Evolutionary conservation across 306 rosid species (phyloP).

Genomic region (Cucumis melo): DNA sequence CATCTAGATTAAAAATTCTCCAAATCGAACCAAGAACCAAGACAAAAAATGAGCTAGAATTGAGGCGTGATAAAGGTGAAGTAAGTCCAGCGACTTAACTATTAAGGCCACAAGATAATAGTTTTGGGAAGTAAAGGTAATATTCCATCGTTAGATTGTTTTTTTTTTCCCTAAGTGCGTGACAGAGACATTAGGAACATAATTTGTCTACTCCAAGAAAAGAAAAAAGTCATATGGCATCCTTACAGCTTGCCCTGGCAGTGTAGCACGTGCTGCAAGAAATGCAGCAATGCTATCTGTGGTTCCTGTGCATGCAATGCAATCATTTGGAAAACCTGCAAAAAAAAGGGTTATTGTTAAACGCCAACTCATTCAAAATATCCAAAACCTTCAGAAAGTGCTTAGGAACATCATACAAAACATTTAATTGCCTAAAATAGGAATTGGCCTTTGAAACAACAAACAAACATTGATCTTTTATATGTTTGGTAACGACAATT

Average conservation of each 20-base stretch:
- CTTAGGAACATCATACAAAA: not conserved
- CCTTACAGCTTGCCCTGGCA: slow-evolving; percentile 79
- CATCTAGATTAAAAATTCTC: no score
- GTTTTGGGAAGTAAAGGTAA: not conserved
- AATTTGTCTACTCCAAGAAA: not conserved
- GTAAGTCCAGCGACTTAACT: not conserved
- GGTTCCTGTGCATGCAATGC: slow-evolving; percentile 81
- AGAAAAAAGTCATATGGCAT: slow-evolving; percentile 2
- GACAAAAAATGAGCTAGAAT: not conserved
- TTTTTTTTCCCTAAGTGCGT: not conserved
- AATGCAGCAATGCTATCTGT: slow-evolving; percentile 95
- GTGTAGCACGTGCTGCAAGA: slow-evolving; percentile 76
- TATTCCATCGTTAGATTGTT: not conserved
- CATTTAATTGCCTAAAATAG: not conserved
- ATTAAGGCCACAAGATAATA: not conserved
- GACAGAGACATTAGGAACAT: not conserved
- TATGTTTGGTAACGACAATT: not conserved
- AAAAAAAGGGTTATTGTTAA: slow-evolving; percentile 11
- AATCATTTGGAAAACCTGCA: slow-evolving; percentile 64
- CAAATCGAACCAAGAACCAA: no score
- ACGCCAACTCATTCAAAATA: not conserved
- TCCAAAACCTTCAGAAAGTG: not conserved
- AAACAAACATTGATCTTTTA: not conserved
- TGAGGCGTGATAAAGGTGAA: no score
- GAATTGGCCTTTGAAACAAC: not conserved